phyloP scores from a whole-genome alignment of 139 green algal species.

The Micromonas commoda region DNA sequence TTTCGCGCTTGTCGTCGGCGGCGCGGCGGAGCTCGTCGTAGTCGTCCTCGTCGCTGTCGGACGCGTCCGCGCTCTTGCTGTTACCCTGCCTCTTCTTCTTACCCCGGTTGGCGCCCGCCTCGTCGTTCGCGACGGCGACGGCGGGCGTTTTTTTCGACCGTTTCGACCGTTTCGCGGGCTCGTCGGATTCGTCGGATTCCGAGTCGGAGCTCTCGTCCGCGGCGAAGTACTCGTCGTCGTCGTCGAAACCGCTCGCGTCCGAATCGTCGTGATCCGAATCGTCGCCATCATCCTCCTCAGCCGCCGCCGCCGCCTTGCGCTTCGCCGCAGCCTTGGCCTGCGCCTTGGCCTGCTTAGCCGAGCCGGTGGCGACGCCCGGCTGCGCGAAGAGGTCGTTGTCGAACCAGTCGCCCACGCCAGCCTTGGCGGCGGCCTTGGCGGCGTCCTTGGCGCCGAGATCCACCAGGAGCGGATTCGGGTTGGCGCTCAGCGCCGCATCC shows the following conservation, averaged over 20 bases:
- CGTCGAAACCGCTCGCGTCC: no score
- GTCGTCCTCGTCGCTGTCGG: conserved; percentile 29
- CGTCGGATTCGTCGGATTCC: no score
- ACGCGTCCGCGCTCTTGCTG: not conserved
- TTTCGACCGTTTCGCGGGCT: no score
- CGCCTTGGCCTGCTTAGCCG: conserved; percentile 1
- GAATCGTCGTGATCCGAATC: no score
- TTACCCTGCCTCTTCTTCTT: conserved; percentile 35
- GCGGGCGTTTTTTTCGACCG: not conserved
- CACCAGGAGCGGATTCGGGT: conserved; percentile 41
- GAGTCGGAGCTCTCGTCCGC: no score
- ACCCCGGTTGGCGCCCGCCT: conserved; percentile 26
- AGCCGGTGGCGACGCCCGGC: not conserved
- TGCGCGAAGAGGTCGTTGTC: conserved; percentile 44
- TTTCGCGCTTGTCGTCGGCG: not conserved
- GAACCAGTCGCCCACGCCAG: conserved; percentile 39
- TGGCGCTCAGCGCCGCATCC: conserved; percentile 30
- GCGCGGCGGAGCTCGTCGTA: not conserved
- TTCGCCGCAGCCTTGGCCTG: conserved; percentile 5
- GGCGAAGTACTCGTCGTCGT: not conserved
- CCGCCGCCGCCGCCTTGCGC: conserved; percentile 7
- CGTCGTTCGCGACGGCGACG: conserved; percentile 31
- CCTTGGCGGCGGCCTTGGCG: conserved; percentile 19
- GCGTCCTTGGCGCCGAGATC: conserved; percentile 9
- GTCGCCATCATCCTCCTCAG: not conserved